Base-by-base conservation (phyloP, 805 yeast genomes). In the Middelhovenomyces tepae region DNA sequence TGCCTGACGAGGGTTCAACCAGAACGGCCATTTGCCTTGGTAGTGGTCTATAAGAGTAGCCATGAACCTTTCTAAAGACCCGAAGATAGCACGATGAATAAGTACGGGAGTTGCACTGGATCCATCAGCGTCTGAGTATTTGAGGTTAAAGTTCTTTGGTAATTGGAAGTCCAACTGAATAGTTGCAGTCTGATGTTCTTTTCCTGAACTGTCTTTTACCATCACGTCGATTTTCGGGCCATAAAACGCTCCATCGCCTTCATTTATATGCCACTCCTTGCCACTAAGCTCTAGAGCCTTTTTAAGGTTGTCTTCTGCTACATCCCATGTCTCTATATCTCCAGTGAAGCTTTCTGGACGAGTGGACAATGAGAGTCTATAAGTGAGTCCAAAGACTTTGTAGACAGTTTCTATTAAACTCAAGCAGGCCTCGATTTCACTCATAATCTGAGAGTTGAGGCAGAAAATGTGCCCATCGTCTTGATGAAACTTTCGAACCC, bases 381-480 rank as follows among this genome's bases (percentile, higher is more conserved):
- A 83, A 9, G 59, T 54, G 32, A 82, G 66, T 0, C 79, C 81
- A 48, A 87, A 80, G 13, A 73, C 70, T 0, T 63, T 60, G 53
- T 91, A 91, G 22, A 87, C 76, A 40, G 78, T 69, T 47, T 78
- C 79, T 34, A 91, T 72, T 49, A 91, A 63, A 47, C 73, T 67
- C 37, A 91, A 64, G 8, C 91, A 81, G 35, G 73, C 70, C 7
- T 65, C 49, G 31, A 91, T 86, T 51, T 91, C 98, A 19, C 54
- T 47, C 31, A 69, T 71, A 30, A 91, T 77, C 58, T 91, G 98
- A 5, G 69, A 74, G 22, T 70, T 65, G 2, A 78, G 73, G 53
- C 98, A 91, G 55, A 91, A 91, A 17, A 91, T 87, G 49, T 91
- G 98, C 5, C 96, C 97, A 55, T 91, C 98, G 56, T 91, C 98